Evolutionary conservation across 331 rosid species (phyloP), one percentile per base, ranked within the genome.

Genomic region (Quercus phellos): DNA sequence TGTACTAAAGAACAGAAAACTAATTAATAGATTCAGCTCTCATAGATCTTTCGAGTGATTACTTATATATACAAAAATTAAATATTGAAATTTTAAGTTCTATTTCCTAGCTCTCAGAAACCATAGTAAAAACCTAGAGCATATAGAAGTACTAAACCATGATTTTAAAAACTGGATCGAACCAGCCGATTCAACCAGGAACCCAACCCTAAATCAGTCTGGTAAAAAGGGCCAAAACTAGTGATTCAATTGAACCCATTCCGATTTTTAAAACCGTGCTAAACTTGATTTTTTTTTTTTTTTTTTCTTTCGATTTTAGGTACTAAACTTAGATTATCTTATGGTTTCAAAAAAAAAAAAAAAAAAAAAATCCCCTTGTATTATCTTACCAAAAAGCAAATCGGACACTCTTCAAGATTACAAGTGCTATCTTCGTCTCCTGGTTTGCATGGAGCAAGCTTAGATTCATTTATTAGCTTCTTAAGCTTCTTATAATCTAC

Each of bases 401-500:
- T 95, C 16, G 99, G 99, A 84, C 99, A 95, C 85, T 95, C 99
- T 88, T 93, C 99, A 21, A 84, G 93, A 81, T 95, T 93, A 0
- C 68, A 55, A 43, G 81, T 79, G 38, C 54, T 76, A 30, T 95
- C 98, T 60, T 95, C 99, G 53, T 91, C 96, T 74, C 99, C 99
- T 11, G 98, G 99, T 84, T 78, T 91, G 86, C 99, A 95, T 22
- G 99, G 99, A 75, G 99, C 98, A 68, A 95, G 90, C 88, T 95
- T 95, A 12, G 96, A 91, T 59, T 95, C 99, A 1, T 93, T 94
- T 82, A 95, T 95, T 73, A 95, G 92, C 86, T 93, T 95, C 87
- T 88, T 89, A 74, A 95, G 96, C 86, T 95, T 95, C 88, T 95
- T 95, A 77, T 93, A 97, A 89, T 95, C 99, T 72, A 95, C 99